phyloP scores from a whole-genome alignment of 495 filamentous ascomycete genomes.

The Lasiosphaeria hispida region DNA sequence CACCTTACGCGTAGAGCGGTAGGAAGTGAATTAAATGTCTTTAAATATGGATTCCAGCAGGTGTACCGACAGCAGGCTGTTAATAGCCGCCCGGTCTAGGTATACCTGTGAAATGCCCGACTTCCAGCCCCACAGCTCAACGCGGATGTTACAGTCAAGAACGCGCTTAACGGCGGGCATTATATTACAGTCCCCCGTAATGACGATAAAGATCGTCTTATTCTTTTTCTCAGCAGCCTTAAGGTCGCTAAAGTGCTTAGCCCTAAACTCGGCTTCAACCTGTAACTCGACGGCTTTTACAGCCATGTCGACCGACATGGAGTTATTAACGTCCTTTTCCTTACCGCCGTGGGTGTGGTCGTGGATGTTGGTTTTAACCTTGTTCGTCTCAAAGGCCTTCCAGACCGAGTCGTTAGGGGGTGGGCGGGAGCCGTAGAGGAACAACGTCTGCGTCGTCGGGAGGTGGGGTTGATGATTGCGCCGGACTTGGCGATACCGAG shows the following conservation, averaged over 20 bases:
- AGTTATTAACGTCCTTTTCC: slow-evolving; percentile 5
- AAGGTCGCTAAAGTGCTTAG: no score
- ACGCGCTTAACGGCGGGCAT: slow-evolving; percentile 2
- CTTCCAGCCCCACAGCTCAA: slow-evolving; percentile 11
- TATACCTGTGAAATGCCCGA: slow-evolving; percentile 3
- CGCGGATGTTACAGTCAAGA: background rate
- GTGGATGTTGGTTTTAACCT: no score
- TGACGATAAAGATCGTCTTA: background rate
- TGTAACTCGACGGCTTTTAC: background rate
- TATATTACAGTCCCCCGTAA: slow-evolving; percentile 3
- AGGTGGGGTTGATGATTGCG: background rate
- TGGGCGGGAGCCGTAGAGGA: slow-evolving; percentile 10
- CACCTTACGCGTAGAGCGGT: slow-evolving; percentile 9
- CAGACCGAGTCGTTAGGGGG: slow-evolving; percentile 8
- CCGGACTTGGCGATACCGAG: no score
- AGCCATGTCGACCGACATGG: background rate
- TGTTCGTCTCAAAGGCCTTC: background rate
- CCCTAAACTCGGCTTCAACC: background rate
- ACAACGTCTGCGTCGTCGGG: no score
- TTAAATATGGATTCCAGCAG: slow-evolving; percentile 6
- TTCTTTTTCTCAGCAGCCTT: background rate
- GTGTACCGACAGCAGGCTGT: slow-evolving; percentile 2
- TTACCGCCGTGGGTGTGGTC: background rate
- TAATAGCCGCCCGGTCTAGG: background rate
- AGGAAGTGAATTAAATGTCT: slow-evolving; percentile 6